Evolutionary conservation across 1,139 yeast species (phyloP).

Genomic region (Kodamaea derodonti): DNA sequence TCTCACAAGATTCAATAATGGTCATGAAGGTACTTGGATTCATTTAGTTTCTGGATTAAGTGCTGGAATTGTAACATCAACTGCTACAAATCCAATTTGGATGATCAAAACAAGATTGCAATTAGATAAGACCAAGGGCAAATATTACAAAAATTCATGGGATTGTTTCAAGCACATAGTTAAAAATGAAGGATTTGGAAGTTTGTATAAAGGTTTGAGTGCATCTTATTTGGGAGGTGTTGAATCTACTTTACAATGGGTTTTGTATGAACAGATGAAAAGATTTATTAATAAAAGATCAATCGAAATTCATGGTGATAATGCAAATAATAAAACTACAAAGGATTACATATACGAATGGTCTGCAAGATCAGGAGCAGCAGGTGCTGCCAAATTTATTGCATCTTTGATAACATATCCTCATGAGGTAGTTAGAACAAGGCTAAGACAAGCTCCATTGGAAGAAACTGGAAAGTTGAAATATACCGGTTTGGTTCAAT

Average conservation of each 20-base stretch:
- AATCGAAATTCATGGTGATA: constrained; percentile 40
- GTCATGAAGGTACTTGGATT: constrained; percentile 78
- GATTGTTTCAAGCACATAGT: constrained; percentile 76
- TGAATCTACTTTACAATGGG: constrained; percentile 96
- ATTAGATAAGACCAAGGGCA: constrained; percentile 66
- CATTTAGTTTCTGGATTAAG: constrained; percentile 85
- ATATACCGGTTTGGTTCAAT: constrained; percentile 85
- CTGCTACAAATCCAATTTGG: constrained; percentile 99
- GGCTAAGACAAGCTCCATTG: constrained; percentile 90
- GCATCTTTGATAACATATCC: constrained; percentile 95
- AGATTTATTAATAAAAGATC: constrained; percentile 59
- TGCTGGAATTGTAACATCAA: constrained; percentile 94
- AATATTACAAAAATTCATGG: constrained; percentile 75
- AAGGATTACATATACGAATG: constrained; percentile 76
- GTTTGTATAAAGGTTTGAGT: constrained; percentile 83
- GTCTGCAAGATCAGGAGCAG: constrained; percentile 96
- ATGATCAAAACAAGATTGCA: constrained; percentile 91
- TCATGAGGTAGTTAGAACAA: constrained; percentile 94
- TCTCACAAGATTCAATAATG: constrained; percentile 63
- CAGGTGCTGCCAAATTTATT: constrained; percentile 91
- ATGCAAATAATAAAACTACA: constrained; percentile 43
- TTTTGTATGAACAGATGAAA: constrained; percentile 93
- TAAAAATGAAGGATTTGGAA: constrained; percentile 70
- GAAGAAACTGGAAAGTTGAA: constrained; percentile 73
- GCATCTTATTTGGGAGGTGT: constrained; percentile 94